Evolutionary conservation across 768 basidiomycete species (phyloP), one percentile per base, ranked within the genome.

Genomic region (Mycena filopes): DNA sequence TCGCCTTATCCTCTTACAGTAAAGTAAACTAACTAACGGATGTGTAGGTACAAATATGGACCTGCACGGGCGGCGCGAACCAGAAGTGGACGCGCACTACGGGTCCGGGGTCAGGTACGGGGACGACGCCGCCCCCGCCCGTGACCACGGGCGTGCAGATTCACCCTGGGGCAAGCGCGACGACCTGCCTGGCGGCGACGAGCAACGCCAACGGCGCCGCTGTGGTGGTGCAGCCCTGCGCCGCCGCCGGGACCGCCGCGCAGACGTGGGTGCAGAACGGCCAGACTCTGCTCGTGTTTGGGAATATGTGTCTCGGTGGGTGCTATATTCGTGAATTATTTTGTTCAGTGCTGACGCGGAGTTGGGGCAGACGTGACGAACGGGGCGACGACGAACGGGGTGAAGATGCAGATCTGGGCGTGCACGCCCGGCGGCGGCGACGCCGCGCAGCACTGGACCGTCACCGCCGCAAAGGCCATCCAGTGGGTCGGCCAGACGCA

Each of bases 21-120:
- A n/a, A n/a, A n/a, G n/a, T n/a, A n/a, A n/a, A n/a, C n/a, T n/a
- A n/a, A n/a, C n/a, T n/a, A n/a, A n/a, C n/a, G n/a, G n/a, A n/a
- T n/a, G n/a, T n/a, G n/a, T 72, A 74, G 67, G 58, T 75, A 15
- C 43, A 64, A 43, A 70, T 74, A 43, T 75, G 72, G 72, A 62
- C 53, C 45, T 74, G 73, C 60, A 55, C 45, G 36, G 50, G 50
- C 12, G 60, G 67, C 25, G 31, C 55, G 29, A 71, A 73, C 63
- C 72, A 73, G 36, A 55, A 65, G 21, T 72, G 65, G 56, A 66
- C 60, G 36, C 57, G 63, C 20, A 57, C 31, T 48, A 58, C 29
- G 53, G 66, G 66, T 12, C 15, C 38, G 2, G 36, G 36, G 11
- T 36, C 36, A 2, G 36, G 36, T 15, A 11, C 36, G 11, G 36